phyloP scores from a whole-genome alignment of 768 basidiomycete genomes.

The Udeniomyces megalosporus region DNA sequence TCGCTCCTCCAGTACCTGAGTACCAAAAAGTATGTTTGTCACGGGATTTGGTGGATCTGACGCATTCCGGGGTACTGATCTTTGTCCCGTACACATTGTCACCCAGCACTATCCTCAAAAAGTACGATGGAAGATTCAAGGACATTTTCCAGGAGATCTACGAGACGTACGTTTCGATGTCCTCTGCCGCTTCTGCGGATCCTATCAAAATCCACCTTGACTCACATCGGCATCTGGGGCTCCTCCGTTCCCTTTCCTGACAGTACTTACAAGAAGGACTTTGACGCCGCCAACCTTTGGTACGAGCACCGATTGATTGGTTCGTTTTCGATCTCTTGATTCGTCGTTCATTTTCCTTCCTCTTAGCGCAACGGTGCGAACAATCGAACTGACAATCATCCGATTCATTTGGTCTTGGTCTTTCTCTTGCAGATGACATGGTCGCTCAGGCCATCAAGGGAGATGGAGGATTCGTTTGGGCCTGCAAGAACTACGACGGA shows the following conservation, averaged over 20 bases:
- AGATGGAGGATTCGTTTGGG: conserved; percentile 72
- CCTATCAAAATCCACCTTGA: background rate
- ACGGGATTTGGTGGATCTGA: background rate
- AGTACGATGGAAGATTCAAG: conserved; percentile 97
- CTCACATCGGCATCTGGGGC: no score
- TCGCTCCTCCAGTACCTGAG: conserved; percentile 66
- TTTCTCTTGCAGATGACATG: conserved; percentile 40
- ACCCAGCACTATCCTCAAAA: conserved; percentile 34
- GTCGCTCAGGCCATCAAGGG: conserved; percentile 97
- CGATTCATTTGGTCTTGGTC: no score
- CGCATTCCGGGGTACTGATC: no score
- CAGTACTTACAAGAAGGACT: conserved; percentile 48
- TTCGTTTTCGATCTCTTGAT: conserved; percentile 17
- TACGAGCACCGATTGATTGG: conserved; percentile 68
- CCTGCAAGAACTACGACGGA: conserved; percentile 49
- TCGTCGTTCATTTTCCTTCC: background rate
- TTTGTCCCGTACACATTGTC: background rate
- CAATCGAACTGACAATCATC: background rate
- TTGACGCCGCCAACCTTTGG: conserved; percentile 56
- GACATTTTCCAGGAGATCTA: conserved; percentile 98
- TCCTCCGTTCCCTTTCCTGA: background rate
- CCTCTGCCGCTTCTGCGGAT: background rate
- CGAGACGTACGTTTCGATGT: conserved; percentile 35
- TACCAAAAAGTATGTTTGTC: conserved; percentile 61
- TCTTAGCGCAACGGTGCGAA: no score